These are phyloP conservation scores for Pontederia paniculata DNA, from an alignment of 176 grass and related monocot genomes.

Conservation along the genomic window DNA sequence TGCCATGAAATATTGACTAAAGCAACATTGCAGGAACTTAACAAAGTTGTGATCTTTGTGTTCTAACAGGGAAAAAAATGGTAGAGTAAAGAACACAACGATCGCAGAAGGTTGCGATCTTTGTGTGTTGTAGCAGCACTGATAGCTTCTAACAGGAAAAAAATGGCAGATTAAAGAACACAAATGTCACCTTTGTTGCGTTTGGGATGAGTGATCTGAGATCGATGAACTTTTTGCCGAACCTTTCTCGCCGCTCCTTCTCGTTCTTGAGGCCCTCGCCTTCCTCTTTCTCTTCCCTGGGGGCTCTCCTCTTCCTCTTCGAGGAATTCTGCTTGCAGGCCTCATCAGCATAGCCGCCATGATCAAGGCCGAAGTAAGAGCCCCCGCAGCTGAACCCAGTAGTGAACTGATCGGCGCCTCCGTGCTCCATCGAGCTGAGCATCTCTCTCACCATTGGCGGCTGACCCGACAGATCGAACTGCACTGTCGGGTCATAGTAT, in stretches of 20 bases:
- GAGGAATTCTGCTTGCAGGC: not conserved
- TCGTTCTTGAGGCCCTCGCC: slow-evolving; percentile 52
- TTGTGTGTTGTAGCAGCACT: too few species aligned
- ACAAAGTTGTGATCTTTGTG: not conserved
- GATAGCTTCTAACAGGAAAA: too few species aligned
- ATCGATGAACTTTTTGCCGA: slow-evolving; percentile 46
- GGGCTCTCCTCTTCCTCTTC: slow-evolving; percentile 4
- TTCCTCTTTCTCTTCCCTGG: slow-evolving; percentile 5
- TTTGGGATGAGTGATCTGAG: slow-evolving; percentile 66
- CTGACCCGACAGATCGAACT: not conserved
- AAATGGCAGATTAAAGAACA: not conserved
- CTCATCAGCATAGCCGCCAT: not conserved
- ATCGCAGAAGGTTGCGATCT: too few species aligned
- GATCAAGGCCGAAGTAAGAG: not conserved
- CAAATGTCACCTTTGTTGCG: slow-evolving; percentile 38
- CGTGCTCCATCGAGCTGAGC: slow-evolving; percentile 3
- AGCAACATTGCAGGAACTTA: not conserved
- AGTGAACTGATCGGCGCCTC: not conserved
- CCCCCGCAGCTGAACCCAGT: not conserved
- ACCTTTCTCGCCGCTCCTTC: slow-evolving; percentile 60
- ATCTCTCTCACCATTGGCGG: not conserved
- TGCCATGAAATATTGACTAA: not conserved
- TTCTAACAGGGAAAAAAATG: not conserved
- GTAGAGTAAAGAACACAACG: too few species aligned
- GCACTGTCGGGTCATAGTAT: not conserved